phyloP scores from a whole-genome alignment of 2,329 filamentous ascomycete genomes.

The Claviceps quebecensis region DNA sequence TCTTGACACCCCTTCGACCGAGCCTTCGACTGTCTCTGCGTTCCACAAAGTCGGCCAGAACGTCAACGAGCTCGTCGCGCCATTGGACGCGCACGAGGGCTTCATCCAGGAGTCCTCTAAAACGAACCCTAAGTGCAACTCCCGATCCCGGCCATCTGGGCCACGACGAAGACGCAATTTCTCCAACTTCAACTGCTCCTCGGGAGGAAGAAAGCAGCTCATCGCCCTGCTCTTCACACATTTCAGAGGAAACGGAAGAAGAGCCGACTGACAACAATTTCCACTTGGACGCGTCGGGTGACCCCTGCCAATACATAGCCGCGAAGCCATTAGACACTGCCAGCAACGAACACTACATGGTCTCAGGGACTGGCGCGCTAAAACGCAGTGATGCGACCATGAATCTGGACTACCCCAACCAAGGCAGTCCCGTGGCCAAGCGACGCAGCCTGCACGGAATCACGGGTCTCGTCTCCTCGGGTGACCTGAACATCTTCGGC shows the following conservation, averaged over 20 bases:
- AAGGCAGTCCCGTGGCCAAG: conserved; percentile 81
- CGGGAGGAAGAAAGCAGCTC: conserved; percentile 30
- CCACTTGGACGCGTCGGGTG: conserved; percentile 40
- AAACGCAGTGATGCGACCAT: conserved; percentile 86
- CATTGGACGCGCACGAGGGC: conserved; percentile 48
- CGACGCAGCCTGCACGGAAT: conserved; percentile 73
- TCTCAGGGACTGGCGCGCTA: conserved; percentile 54
- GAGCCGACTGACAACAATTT: conserved; percentile 39
- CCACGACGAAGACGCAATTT: conserved; percentile 31
- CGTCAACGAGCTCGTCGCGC: conserved; percentile 34
- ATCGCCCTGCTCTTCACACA: conserved; percentile 21
- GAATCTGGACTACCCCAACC: conserved; percentile 65
- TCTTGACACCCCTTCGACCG: conserved; percentile 51
- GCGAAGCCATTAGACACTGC: conserved; percentile 35
- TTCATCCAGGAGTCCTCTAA: conserved; percentile 68
- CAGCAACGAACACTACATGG: conserved; percentile 19
- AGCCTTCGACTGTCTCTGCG: conserved; percentile 53
- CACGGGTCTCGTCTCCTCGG: conserved; percentile 40
- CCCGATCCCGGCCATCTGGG: conserved; percentile 55
- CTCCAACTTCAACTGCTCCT: conserved; percentile 12
- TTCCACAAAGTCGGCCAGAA: conserved; percentile 46
- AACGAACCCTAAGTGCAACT: conserved; percentile 59
- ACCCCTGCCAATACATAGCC: conserved; percentile 33
- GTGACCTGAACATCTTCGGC: conserved; percentile 66
- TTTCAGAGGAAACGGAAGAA: conserved; percentile 29